Base-by-base conservation (phyloP, 2,329 filamentous ascomycete genomes). In the Fusarium sp. region DNA sequence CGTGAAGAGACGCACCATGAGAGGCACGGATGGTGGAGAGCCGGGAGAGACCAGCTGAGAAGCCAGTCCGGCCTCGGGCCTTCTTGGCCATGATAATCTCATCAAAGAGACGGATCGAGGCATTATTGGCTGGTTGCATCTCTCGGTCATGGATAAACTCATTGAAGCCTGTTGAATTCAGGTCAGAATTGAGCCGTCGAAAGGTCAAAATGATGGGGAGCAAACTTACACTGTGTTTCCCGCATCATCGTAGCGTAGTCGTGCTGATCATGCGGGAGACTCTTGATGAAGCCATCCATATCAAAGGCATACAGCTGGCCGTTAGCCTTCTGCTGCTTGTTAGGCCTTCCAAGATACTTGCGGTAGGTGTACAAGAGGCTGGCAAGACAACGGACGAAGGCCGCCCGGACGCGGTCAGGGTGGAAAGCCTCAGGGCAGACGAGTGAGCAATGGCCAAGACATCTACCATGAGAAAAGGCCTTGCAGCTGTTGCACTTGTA, bases 61-160 rank as follows among this genome's bases (percentile, higher is more conserved):
- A 80, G 5, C 84, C 85, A 1, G 85, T 82, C 31, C 88, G 88
- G 24, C 91, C 90, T 45, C 85, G 82, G 26, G 83, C 83, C 72
- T 85, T 86, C 80, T 95, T 95, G 29, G 91, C 90, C 47, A 94
- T 81, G 69, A 95, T 91, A 70, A 95, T 88, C 74, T 93, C 90
- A 74, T 95, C 91, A 69, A 95, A 95, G 1, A 95, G 83, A 53
- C 90, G 89, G 69, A 94, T 87, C 3, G 82, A 76, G 0, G 90
- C 84, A 61, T 91, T 83, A 7, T 85, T 82, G 0, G 86, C 76
- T 3, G 86, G 80, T 7, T 83, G 85, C 22, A 81, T 87, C 76
- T 95, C 91, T 41, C 91, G 86, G 68, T 93, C 90, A 70, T 94
- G 90, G 61, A 95, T 91, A 74, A 95, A 95, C 74, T 94, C 91